Conservation (phyloP, 2,329 filamentous ascomycete species). For the Monilinia aucupariae region DNA sequence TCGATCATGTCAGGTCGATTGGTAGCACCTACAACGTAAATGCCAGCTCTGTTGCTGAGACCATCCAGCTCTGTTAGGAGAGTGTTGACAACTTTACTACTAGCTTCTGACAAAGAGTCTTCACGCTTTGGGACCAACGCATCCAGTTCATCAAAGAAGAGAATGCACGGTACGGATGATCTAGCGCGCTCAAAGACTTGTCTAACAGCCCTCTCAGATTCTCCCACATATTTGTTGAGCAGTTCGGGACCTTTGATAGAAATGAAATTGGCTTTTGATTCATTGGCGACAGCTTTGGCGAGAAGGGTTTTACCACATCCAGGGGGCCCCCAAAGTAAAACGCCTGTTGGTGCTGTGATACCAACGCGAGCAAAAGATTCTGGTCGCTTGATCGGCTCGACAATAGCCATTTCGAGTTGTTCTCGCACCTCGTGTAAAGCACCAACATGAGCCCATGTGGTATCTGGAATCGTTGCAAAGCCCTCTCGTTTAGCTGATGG, state of each 20-base stretch:
- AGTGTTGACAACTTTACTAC: conserved; percentile 87
- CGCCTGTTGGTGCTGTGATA: conserved; percentile 75
- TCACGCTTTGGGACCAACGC: conserved; percentile 83
- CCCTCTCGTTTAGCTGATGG: conserved; percentile 86
- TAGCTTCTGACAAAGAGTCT: conserved; percentile 72
- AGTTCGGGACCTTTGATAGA: conserved; percentile 94
- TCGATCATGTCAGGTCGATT: conserved; percentile 97
- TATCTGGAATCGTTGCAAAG: conserved; percentile 88
- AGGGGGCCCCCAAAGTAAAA: conserved; percentile 92
- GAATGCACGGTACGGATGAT: conserved; percentile 81
- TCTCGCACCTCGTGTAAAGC: conserved; percentile 74
- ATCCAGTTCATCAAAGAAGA: conserved; percentile 98
- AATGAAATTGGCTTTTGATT: conserved; percentile 96
- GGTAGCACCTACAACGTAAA: conserved; percentile 92
- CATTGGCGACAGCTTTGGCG: conserved; percentile 92
- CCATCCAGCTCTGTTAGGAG: conserved; percentile 92
- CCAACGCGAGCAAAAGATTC: conserved; percentile 71
- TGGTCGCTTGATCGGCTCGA: conserved; percentile 81
- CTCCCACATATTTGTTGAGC: conserved; percentile 95
- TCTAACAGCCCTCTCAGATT: conserved; percentile 87
- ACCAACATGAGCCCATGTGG: conserved; percentile 89
- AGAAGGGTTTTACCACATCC: conserved; percentile 96
- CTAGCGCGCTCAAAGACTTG: conserved; percentile 87
- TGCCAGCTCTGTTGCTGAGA: conserved; percentile 69
- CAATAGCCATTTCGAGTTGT: conserved; percentile 78